Evolutionary conservation across 768 basidiomycete species (phyloP).

Genomic region (Boletus reticulatus): DNA sequence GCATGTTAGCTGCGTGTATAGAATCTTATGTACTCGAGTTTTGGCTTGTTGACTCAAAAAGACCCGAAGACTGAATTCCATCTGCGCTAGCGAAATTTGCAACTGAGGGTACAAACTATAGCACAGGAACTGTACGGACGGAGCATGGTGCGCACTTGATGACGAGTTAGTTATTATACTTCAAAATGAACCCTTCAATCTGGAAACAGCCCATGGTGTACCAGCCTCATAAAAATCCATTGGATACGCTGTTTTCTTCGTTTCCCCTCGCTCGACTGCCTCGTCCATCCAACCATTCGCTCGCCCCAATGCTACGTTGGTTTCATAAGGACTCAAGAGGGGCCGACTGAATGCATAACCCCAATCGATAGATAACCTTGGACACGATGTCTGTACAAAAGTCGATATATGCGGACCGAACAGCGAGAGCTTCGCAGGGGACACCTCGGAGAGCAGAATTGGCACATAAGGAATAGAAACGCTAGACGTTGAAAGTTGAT

Average conservation of each 20-base stretch:
- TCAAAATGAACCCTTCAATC: constrained; percentile 51
- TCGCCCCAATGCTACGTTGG: constrained; percentile 71
- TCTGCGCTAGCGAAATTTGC: not conserved
- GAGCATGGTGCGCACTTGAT: not conserved
- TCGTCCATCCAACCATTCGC: constrained; percentile 67
- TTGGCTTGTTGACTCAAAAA: not conserved
- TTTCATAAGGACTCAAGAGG: constrained; percentile 90
- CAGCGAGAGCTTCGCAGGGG: constrained; percentile 87
- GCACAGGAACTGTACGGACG: not conserved
- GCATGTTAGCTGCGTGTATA: not conserved
- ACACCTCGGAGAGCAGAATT: constrained; percentile 95
- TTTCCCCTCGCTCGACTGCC: constrained; percentile 15
- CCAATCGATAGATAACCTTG: constrained; percentile 97
- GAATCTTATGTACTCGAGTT: not conserved
- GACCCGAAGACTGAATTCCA: too few relatives aligned
- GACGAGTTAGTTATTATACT: too few relatives aligned
- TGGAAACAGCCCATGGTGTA: constrained; percentile 71
- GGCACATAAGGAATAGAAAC: constrained; percentile 74
- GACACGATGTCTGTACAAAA: constrained; percentile 96
- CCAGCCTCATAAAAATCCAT: constrained; percentile 96
- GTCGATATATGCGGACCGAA: constrained; percentile 80
- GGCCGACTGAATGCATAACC: constrained; percentile 93
- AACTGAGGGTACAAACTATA: too few relatives aligned
- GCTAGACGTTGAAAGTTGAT: constrained; percentile 57
- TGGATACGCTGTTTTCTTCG: constrained; percentile 54